Evolutionary conservation across 768 basidiomycete species (phyloP).

Genomic region (Heimioporus sp.): DNA sequence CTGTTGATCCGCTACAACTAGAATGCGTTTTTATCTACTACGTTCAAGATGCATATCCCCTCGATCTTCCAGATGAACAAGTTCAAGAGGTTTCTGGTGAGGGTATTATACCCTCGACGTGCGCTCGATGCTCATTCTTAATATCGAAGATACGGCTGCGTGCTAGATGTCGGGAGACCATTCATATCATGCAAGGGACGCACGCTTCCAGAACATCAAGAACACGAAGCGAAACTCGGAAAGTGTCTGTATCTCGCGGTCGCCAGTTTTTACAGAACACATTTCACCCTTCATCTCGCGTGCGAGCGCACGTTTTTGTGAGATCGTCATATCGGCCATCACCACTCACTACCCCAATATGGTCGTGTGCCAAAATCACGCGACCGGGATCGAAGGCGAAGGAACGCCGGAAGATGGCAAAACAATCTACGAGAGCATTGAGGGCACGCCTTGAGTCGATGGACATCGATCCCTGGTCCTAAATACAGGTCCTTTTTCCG

Average conservation of each 20-base stretch:
- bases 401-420: slow-evolving; percentile 7
- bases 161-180: not conserved
- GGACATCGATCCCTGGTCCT: slow-evolving; percentile 12
- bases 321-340: not conserved
- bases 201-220: not conserved
- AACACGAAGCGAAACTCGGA: not conserved
- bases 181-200: not conserved
- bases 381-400: slow-evolving; percentile 5
- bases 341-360: not conserved
- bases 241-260: not conserved
- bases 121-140: not conserved
- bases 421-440: slow-evolving; percentile 7
- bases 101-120: not conserved
- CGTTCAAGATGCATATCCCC: not conserved
- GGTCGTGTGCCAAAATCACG: slow-evolving; percentile 22
- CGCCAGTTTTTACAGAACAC: slow-evolving; percentile 1
- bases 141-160: slow-evolving; percentile 6
- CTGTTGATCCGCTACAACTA: not conserved
- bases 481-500: not conserved
- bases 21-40: slow-evolving; percentile 2
- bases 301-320: not conserved
- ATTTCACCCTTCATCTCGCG: not conserved
- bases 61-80: not conserved
- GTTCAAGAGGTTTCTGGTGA: slow-evolving; percentile 4
- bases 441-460: slow-evolving; percentile 9